These are phyloP conservation scores for Neonectria hederae DNA, from an alignment of 2,329 filamentous ascomycete genomes.

Conservation along the genomic window DNA sequence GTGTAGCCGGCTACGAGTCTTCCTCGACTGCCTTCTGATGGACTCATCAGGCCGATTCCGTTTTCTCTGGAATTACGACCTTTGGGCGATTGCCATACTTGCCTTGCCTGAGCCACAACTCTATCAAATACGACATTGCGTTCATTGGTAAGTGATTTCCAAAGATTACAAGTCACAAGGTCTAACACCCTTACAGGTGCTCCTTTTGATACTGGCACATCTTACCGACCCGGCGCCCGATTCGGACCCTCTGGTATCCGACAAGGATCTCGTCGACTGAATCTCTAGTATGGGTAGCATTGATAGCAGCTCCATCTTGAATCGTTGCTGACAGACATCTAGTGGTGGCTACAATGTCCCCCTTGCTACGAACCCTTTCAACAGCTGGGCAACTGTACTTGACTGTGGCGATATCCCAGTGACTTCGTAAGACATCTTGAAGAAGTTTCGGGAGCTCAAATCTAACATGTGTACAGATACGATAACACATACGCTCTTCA, in stretches of 20 bases:
- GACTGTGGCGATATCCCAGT: constrained; percentile 89
- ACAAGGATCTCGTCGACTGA: constrained; percentile 85
- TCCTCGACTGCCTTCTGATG: background rate
- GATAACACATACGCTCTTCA: constrained; percentile 84
- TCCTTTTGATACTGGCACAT: constrained; percentile 87
- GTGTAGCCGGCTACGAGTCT: background rate
- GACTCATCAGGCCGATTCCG: constrained; percentile 75
- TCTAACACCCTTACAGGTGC: constrained; percentile 62
- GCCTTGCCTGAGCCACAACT: constrained; percentile 76
- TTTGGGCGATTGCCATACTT: constrained; percentile 83
- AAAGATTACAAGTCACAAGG: constrained; percentile 12
- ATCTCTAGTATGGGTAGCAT: constrained; percentile 91
- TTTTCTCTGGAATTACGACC: constrained; percentile 88
- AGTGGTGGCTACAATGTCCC: constrained; percentile 91
- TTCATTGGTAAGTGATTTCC: constrained; percentile 70
- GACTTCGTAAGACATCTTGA: constrained; percentile 70
- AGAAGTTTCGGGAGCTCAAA: fast-evolving
- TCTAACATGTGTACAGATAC: constrained; percentile 61
- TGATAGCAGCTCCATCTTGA: too few species aligned
- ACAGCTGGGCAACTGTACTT: constrained; percentile 79
- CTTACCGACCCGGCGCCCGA: constrained; percentile 83
- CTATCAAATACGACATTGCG: constrained; percentile 83
- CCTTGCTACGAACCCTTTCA: constrained; percentile 81
- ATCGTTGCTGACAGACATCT: constrained; percentile 14
- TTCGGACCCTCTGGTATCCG: constrained; percentile 87